These are phyloP conservation scores for Chalciporus chontae DNA, from an alignment of 768 basidiomycete genomes.

Conservation along the genomic window DNA sequence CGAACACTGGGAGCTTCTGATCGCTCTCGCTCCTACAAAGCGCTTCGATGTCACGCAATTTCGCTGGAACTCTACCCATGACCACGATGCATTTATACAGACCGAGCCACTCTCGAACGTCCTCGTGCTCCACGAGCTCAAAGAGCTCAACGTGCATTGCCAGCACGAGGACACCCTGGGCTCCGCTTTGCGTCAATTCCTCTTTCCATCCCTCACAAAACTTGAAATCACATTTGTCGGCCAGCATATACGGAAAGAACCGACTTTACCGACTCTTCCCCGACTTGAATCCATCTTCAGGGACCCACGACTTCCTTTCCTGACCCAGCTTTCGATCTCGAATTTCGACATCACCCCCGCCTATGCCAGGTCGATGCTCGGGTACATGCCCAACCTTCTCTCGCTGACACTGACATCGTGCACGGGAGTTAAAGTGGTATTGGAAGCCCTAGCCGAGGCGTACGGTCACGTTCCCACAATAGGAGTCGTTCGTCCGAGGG, in stretches of 20 bases:
- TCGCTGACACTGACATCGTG: constrained; percentile 48
- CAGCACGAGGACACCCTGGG: constrained; percentile 37
- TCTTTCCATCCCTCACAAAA: constrained; percentile 42
- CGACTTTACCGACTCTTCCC: constrained; percentile 35
- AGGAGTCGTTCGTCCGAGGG: constrained; percentile 12
- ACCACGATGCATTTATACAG: constrained; percentile 30
- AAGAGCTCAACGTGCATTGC: constrained; percentile 43
- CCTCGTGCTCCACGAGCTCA: constrained; percentile 31
- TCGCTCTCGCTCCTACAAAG: constrained; percentile 34
- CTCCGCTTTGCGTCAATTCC: constrained; percentile 40
- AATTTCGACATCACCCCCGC: constrained; percentile 41
- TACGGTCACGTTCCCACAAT: constrained; percentile 22
- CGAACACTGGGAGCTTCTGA: constrained; percentile 42
- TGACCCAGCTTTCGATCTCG: constrained; percentile 51
- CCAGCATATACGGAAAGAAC: constrained; percentile 20
- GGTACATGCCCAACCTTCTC: constrained; percentile 49
- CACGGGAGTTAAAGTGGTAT: constrained; percentile 37
- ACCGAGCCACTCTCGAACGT: constrained; percentile 25
- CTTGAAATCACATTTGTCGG: constrained; percentile 43
- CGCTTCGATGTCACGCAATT: constrained; percentile 25
- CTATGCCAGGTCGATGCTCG: constrained; percentile 41
- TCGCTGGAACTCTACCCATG: constrained; percentile 25
- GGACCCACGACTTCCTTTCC: constrained; percentile 49
- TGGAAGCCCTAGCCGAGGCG: constrained; percentile 40
- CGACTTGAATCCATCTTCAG: constrained; percentile 51